Evolutionary conservation across 768 basidiomycete genomes (phyloP).

Genomic region (Lepiota brunneoincarnata): DNA sequence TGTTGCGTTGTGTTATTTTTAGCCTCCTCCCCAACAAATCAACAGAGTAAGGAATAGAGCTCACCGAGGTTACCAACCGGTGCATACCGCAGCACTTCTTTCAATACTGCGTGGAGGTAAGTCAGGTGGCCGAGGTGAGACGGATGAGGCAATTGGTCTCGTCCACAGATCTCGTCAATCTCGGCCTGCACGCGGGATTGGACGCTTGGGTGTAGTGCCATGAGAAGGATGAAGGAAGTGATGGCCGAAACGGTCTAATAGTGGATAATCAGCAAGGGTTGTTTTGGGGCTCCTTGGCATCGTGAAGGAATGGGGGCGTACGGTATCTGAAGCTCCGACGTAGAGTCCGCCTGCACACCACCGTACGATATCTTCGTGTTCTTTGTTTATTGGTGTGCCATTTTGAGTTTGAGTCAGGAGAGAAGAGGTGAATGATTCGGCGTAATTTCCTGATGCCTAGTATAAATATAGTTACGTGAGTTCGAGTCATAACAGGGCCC

Average conservation of each 20-base stretch:
- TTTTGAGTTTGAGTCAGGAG: conserved; percentile 28
- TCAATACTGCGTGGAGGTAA: conserved; percentile 35
- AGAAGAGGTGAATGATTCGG: conserved; percentile 44
- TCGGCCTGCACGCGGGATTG: conserved; percentile 39
- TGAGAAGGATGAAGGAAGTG: conserved; percentile 45
- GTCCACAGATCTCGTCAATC: conserved; percentile 33
- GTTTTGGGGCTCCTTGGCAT: neutral
- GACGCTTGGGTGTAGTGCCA: conserved; percentile 42
- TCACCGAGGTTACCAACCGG: conserved; percentile 39
- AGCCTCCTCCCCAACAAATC: neutral
- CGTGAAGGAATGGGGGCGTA: conserved; percentile 18
- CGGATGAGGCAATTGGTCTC: conserved; percentile 30
- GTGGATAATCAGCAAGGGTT: no score
- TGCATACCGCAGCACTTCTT: conserved; percentile 38
- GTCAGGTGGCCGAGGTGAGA: conserved; percentile 24
- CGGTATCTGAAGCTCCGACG: conserved; percentile 44
- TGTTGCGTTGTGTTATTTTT: conserved; percentile 15
- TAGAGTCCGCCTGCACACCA: conserved; percentile 51
- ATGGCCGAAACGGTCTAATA: conserved; percentile 46
- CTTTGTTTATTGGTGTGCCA: conserved; percentile 19
- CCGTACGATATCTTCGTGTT: conserved; percentile 44
- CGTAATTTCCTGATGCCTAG: conserved; percentile 28
- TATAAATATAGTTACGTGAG: neutral
- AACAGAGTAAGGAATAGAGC: neutral
- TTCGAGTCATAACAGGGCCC: neutral